A percentile compares a stretch with the other conserved stretches of the same genome.
These are phyloP conservation scores for Tetrahymena thermophila DNA, from an alignment of 73 alveolate species.

Conservation along the genomic window DNA sequence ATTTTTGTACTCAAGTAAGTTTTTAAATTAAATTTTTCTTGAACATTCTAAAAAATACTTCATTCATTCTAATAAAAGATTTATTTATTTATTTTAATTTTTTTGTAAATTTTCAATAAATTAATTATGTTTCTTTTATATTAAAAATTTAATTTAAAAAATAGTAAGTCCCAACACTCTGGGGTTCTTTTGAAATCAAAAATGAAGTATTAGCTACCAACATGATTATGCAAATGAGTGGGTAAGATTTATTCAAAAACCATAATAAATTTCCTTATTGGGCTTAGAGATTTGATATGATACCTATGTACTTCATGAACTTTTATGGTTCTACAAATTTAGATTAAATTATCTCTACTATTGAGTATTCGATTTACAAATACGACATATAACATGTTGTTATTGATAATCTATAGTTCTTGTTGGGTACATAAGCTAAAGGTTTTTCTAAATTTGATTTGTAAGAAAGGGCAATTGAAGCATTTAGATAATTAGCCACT, in stretches of 20 bases:
- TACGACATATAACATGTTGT: conserved; percentile 68
- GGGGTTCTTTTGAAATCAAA: conserved; percentile 89
- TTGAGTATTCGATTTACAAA: conserved; percentile 78
- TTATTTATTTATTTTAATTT: not conserved
- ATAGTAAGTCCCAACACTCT: conserved; percentile 64
- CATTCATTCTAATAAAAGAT: not conserved
- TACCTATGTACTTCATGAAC: conserved; percentile 70
- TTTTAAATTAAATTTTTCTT: not conserved
- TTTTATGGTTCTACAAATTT: conserved; percentile 80
- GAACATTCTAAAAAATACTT: not conserved
- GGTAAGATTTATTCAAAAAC: conserved; percentile 40
- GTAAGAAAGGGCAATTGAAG: conserved; percentile 60
- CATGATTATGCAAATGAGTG: conserved; percentile 47
- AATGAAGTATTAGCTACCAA: conserved; percentile 65
- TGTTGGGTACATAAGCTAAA: conserved; percentile 69
- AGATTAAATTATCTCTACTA: conserved; percentile 55
- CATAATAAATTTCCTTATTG: not conserved
- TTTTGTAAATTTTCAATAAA: not conserved
- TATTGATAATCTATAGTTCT: conserved; percentile 80
- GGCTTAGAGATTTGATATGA: conserved; percentile 44
- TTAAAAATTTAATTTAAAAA: not conserved
- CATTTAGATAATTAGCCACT: conserved; percentile 64
- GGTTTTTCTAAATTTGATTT: conserved; percentile 69
- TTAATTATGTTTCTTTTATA: not conserved
- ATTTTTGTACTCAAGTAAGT: conserved; percentile 47